A percentile compares a stretch with the other conserved stretches of the same genome.
phyloP scores from a whole-genome alignment of 441 rosid species.

The Viola pubescens region DNA sequence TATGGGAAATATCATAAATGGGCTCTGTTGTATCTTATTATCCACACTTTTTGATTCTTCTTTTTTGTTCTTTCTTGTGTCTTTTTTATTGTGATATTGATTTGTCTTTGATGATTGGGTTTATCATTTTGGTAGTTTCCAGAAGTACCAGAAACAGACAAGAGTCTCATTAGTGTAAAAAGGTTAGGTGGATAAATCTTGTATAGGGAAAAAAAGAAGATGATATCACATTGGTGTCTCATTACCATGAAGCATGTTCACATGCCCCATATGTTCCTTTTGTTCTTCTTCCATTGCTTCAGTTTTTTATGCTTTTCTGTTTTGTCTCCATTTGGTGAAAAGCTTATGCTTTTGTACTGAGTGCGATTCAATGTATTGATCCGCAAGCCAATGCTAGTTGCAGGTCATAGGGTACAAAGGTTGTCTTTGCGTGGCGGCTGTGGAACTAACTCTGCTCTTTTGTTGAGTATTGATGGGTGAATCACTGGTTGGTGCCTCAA shows the following conservation, averaged over 20 bases:
- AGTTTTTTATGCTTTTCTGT: conserved; percentile 13
- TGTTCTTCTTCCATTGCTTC: conserved; percentile 23
- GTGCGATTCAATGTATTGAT: conserved; percentile 22
- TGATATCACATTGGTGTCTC: conserved; percentile 7
- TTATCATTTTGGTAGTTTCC: conserved; percentile 27
- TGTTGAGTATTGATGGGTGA: conserved; percentile 41
- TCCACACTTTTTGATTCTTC: too few species aligned
- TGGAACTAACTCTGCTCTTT: conserved; percentile 23
- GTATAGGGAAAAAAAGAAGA: neutral
- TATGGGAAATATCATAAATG: conserved; percentile 21
- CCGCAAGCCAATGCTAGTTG: conserved; percentile 18
- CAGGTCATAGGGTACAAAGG: conserved; percentile 9
- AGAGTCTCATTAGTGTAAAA: conserved; percentile 19
- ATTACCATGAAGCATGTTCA: conserved; percentile 26
- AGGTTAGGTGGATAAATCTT: conserved; percentile 14
- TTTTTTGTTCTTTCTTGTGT: too few species aligned
- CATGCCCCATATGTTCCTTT: conserved; percentile 17
- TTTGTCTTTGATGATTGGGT: conserved; percentile 38
- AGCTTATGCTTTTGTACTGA: conserved; percentile 18
- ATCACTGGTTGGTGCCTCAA: conserved; percentile 40
- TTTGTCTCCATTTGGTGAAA: conserved; percentile 28
- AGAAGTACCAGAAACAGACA: conserved; percentile 38
- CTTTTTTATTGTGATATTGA: too few species aligned
- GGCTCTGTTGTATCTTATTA: conserved; percentile 1
- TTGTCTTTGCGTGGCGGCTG: conserved; percentile 19